Base-by-base conservation (phyloP, 768 basidiomycete genomes). In the Lyophyllum decastes region DNA sequence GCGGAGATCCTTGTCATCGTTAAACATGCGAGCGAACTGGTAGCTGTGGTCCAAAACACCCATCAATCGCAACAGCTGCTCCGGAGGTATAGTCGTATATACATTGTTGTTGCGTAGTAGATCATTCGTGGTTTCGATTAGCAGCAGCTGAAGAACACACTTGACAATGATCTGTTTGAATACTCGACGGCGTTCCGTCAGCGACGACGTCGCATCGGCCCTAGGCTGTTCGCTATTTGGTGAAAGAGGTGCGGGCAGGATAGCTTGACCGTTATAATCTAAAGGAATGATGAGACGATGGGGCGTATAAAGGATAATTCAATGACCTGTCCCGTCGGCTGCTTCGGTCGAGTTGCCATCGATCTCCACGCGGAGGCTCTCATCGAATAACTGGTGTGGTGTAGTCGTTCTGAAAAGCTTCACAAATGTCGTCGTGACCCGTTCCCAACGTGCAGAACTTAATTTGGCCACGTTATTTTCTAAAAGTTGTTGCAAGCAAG, bases 111-210 rank as follows among this genome's bases (percentile, higher is more conserved):
- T 98, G 58, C 94, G 91, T 30, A 99, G 81, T 22, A 99, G 79
- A 63, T 98, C 97, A 67, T 94, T 95, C 2, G 95, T 96, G 7
- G 93, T 98, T 76, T 99, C 97, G 61, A 99, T 98, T 35, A 99
- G 82, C 53, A 98, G 80, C 21, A 99, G 76, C 66, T 99, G 97
- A 27, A 99, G 83, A 21, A 99, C 97, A 71, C 97, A 99, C 89
- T 98, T 98, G 63, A 98, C 95, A 60, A 99, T 98, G 74, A 99
- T 98, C 72, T 98, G 97, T 70, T 94, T 92, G 86, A 99, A 99
- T 54, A 92, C 85, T 43, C 88, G 84, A 45, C 92, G 86, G 53
- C 95, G 88, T 62, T 90, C 90, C 51, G 75, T 78, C 44, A 86
- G 73, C 6, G 87, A 83, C n/a, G 83, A 74, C 59, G 81, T 80